Conservation (phyloP, 495 filamentous ascomycete genomes). For the Penicillium taxi region DNA sequence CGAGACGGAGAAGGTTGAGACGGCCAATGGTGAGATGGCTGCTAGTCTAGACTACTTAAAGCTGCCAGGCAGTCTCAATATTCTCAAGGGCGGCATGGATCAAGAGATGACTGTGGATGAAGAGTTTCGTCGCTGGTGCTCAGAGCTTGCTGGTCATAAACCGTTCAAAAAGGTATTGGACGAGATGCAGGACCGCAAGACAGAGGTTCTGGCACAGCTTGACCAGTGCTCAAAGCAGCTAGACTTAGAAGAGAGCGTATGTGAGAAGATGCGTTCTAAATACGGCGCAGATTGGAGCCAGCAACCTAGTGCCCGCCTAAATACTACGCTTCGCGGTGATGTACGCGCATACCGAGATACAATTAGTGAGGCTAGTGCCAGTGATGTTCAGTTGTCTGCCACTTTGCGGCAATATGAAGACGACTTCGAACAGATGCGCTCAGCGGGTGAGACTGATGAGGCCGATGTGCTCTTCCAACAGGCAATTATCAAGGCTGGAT, state of each 20-base stretch:
- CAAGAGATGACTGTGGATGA: slow-evolving; percentile 82
- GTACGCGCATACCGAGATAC: slow-evolving; percentile 79
- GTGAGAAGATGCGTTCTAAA: slow-evolving; percentile 98
- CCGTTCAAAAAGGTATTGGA: slow-evolving; percentile 70
- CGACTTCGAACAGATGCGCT: slow-evolving; percentile 93
- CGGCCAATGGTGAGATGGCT: slow-evolving; percentile 89
- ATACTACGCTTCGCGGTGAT: slow-evolving; percentile 77
- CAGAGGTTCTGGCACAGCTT: slow-evolving; percentile 58
- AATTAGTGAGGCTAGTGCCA: slow-evolving; percentile 78
- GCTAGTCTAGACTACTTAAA: slow-evolving; percentile 91
- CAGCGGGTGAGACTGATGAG: slow-evolving; percentile 79
- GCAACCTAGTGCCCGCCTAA: slow-evolving; percentile 85
- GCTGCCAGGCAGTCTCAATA: slow-evolving; percentile 78
- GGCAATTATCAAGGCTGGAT: slow-evolving; percentile 63
- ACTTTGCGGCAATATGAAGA: slow-evolving; percentile 76
- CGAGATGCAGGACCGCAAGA: slow-evolving; percentile 66
- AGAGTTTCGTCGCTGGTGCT: slow-evolving; percentile 88
- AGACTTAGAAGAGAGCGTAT: slow-evolving; percentile 94
- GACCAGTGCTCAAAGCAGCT: slow-evolving; percentile 78
- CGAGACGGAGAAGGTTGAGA: slow-evolving; percentile 85
- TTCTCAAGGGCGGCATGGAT: slow-evolving; percentile 88
- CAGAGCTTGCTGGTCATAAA: slow-evolving; percentile 78
- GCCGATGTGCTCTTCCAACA: slow-evolving; percentile 83
- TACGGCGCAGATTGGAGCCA: slow-evolving; percentile 96
- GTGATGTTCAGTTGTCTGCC: slow-evolving; percentile 75